A percentile compares a stretch with the other conserved stretches of the same genome.
Conservation (phyloP, 495 filamentous ascomycete species). For the Geopyxis carbonaria region DNA sequence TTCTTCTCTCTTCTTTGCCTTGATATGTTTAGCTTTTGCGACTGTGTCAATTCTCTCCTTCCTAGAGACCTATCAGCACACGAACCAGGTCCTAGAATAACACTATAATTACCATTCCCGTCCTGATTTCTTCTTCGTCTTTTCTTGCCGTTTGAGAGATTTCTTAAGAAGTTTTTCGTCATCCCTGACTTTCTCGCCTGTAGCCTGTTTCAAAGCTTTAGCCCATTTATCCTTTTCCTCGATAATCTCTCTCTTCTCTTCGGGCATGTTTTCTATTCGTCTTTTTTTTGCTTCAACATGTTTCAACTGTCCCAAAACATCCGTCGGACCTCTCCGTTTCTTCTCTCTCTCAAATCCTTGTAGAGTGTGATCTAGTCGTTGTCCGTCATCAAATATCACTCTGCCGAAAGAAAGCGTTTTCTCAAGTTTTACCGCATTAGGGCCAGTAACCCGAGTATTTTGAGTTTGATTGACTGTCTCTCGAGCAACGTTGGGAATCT, state of each 20-base stretch:
- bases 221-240: conserved; percentile 90
- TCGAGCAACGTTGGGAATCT: too few relatives aligned
- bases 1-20: conserved; percentile 73
- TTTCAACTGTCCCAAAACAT: conserved; percentile 56
- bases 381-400: conserved; percentile 71
- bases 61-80: conserved; percentile 11
- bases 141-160: conserved; percentile 82
- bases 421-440: conserved; percentile 1
- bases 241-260: conserved; percentile 62
- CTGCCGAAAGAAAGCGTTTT: conserved; percentile 76
- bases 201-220: conserved; percentile 71
- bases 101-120: conserved; percentile 47
- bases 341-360: conserved; percentile 35
- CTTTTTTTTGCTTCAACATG: conserved; percentile 55
- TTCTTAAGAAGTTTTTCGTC: conserved; percentile 83
- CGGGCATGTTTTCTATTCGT: conserved; percentile 50
- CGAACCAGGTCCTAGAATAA: not conserved
- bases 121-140: conserved; percentile 72
- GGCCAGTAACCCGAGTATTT: too few relatives aligned
- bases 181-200: conserved; percentile 80
- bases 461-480: too few relatives aligned
- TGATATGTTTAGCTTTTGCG: conserved; percentile 53
- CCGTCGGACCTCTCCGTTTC: conserved; percentile 60
- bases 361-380: conserved; percentile 50
- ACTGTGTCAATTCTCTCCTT: conserved; percentile 62